Evolutionary conservation across 2,329 filamentous ascomycete species (phyloP).

Genomic region (Clarireedia sp.): DNA sequence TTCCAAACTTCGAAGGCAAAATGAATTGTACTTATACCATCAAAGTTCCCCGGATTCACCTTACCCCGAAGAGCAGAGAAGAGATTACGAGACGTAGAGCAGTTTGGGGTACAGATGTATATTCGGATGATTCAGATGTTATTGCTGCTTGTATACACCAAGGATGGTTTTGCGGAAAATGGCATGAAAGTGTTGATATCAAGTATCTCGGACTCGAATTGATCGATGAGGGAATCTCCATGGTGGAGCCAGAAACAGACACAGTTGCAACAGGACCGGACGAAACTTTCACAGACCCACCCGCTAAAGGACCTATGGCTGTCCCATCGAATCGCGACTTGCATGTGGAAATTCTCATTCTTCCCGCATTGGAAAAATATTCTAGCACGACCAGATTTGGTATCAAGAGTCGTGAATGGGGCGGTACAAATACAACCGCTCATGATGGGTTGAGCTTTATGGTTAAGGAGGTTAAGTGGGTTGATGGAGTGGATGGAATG

Average conservation of each 20-base stretch:
- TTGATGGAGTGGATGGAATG: conserved; percentile 58
- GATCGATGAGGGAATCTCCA: conserved; percentile 23
- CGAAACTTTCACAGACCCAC: conserved; percentile 42
- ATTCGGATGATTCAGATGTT: conserved; percentile 92
- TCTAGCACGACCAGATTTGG: conserved; percentile 68
- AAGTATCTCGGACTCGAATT: conserved; percentile 53
- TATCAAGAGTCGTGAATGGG: conserved; percentile 74
- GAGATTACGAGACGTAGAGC: conserved; percentile 75
- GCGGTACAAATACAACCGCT: conserved; percentile 37
- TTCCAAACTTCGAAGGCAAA: conserved; percentile 65
- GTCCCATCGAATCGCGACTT: conserved; percentile 66
- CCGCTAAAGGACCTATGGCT: conserved; percentile 51
- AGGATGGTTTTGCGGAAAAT: conserved; percentile 86
- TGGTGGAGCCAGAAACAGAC: conserved; percentile 7
- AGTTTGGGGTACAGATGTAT: conserved; percentile 89
- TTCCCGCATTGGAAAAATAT: conserved; percentile 74
- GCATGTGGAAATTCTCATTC: conserved; percentile 77
- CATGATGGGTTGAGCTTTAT: conserved; percentile 67
- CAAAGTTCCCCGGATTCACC: conserved; percentile 72
- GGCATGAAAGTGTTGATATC: conserved; percentile 69
- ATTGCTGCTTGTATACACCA: conserved; percentile 88
- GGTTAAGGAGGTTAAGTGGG: conserved; percentile 75
- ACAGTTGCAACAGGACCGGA: neutral
- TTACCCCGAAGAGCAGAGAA: conserved; percentile 62
- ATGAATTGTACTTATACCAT: conserved; percentile 85